Conservation (phyloP, 2,329 filamentous ascomycete species). For the Simplicillium sp. region DNA sequence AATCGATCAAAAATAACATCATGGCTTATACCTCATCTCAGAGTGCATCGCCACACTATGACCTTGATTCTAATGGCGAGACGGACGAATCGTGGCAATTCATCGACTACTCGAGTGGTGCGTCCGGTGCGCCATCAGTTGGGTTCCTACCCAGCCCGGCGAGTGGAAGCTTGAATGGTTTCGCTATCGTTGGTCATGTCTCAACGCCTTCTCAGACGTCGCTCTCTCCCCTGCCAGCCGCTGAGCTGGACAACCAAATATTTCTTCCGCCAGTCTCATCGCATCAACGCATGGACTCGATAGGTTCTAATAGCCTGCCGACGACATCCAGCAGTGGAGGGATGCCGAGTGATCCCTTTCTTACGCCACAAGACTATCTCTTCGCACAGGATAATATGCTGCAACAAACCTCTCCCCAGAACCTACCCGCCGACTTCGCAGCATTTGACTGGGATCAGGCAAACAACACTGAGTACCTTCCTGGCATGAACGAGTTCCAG, state of each 20-base stretch:
- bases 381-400: slow-evolving; percentile 22
- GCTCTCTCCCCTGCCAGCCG: slow-evolving; percentile 31
- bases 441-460: neutral
- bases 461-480: slow-evolving; percentile 15
- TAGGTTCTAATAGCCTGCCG: slow-evolving; percentile 17
- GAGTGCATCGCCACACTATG: slow-evolving; percentile 28
- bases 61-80: slow-evolving; percentile 27
- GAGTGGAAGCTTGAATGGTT: slow-evolving; percentile 41
- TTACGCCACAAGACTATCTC: slow-evolving; percentile 28
- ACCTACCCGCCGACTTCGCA: slow-evolving; percentile 7
- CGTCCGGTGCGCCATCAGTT: slow-evolving; percentile 26
- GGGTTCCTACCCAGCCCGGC: slow-evolving; percentile 40
- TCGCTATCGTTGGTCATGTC: slow-evolving; percentile 32
- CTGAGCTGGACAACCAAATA: slow-evolving; percentile 25
- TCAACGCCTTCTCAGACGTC: slow-evolving; percentile 18
- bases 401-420: slow-evolving; percentile 19
- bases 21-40: slow-evolving; percentile 31
- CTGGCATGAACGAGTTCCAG: slow-evolving; percentile 22
- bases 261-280: slow-evolving; percentile 23
- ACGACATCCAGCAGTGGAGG: slow-evolving; percentile 18
- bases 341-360: slow-evolving; percentile 19
- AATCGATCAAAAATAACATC: too few relatives aligned
- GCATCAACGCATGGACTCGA: slow-evolving; percentile 14
- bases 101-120: slow-evolving; percentile 24
- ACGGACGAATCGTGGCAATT: slow-evolving; percentile 36